A percentile compares a stretch with the other conserved stretches of the same genome.
Evolutionary conservation across 352 stramenopile species (phyloP).

Genomic region (Peronosclerospora sorghi): DNA sequence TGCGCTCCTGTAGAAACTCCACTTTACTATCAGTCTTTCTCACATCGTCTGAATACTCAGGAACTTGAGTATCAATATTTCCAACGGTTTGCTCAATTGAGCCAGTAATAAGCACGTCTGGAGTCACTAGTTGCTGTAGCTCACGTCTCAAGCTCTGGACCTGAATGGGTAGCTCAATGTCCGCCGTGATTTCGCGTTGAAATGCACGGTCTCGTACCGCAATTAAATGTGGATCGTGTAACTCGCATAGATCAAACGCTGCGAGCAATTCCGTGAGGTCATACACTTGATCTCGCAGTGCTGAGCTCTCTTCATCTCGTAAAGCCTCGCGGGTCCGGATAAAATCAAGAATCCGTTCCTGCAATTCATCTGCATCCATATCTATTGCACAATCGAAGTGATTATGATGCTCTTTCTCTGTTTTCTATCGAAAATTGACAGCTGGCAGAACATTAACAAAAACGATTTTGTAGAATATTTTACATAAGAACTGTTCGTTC

Average conservation of each 20-base stretch:
- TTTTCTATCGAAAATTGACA: too few species aligned
- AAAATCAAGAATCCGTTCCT: too few species aligned
- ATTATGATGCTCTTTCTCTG: too few species aligned
- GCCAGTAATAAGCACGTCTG: neutral
- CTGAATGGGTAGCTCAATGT: constrained; percentile 8
- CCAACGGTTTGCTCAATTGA: neutral
- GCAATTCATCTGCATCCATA: too few species aligned
- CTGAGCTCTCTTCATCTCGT: constrained; percentile 6
- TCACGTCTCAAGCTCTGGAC: constrained; percentile 5
- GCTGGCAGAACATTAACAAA: too few species aligned
- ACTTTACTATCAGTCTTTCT: neutral
- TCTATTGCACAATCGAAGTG: too few species aligned
- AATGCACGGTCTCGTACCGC: constrained; percentile 17
- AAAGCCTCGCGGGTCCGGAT: constrained; percentile 7
- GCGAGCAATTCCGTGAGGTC: constrained; percentile 18
- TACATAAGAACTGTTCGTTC: too few species aligned
- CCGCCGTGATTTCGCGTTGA: constrained; percentile 9
- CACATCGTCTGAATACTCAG: neutral
- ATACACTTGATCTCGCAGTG: constrained; percentile 14
- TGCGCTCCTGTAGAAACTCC: constrained; percentile 6
- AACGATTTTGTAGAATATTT: too few species aligned
- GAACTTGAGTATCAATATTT: neutral
- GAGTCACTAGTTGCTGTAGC: constrained; percentile 4
- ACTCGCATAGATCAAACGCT: constrained; percentile 18
- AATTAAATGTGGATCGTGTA: constrained; percentile 12